Base-by-base conservation (phyloP, 2,329 filamentous ascomycete species). In the Didymella segeticola region DNA sequence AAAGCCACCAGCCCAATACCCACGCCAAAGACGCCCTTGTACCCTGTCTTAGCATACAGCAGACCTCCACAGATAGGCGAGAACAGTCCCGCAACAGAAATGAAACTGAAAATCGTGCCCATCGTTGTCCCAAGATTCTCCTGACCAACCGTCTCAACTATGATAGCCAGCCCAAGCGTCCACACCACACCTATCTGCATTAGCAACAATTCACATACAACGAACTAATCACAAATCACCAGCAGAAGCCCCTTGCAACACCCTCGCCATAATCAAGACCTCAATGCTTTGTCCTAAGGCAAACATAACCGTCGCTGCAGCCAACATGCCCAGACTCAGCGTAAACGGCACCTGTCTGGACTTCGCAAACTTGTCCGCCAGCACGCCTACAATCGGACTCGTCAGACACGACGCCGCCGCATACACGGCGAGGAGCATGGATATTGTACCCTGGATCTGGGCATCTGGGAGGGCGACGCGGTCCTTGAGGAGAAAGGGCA, bases 51-150 rank as follows among this genome's bases (percentile, higher is more conserved):
- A 23, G 82, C 77, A 64, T 88, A 88, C 1, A 88, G 68, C 0
- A 86, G 63, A 0, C 86, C 86, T 3, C 86, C 86, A 0, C 86
- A 69, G 0, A 85, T 76, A 0, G 86, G 86, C 0, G 84, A 80
- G 14, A 82, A 72, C 5, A 88, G 71, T 34, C 81, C 79, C 0
- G 85, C 85, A 0, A 85, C 76, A 0, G 81, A 82, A 45, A 86
- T 82, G 56, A 87, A 81, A 54, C 82, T 82, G 67, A 85, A 86
- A 7, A 86, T 82, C 38, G 81, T 80, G 12, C 86, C 86, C 63
- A 88, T 82, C 1, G 82, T 82, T 66, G 85, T 86, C 2, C 85
- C 86, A 30, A 88, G 67, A 39, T 84, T 82, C 43, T 82, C 75
- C 2, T 75, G 77, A 0, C 80, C 77, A 6, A 87, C 84, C 0